These are phyloP conservation scores for Populus tremula DNA, from an alignment of 345 rosid species.

Conservation along the genomic window DNA sequence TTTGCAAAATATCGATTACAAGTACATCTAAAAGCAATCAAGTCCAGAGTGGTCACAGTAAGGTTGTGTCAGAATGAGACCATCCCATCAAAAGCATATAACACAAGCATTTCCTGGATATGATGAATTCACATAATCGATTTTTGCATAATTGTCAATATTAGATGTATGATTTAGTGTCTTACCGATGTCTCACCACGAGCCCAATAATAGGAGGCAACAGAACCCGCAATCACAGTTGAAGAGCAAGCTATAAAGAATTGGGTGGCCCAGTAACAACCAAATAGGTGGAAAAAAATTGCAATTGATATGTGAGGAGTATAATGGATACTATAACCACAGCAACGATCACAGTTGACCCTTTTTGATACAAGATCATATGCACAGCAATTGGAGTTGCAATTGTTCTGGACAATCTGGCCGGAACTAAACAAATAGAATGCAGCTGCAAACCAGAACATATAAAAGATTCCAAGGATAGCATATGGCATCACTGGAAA, in stretches of 20 bases:
- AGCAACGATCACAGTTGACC: slow-evolving; percentile 86
- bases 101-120: not conserved
- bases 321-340: slow-evolving; percentile 82
- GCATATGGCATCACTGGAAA: slow-evolving; percentile 77
- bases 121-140: not conserved
- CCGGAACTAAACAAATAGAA: slow-evolving; percentile 94
- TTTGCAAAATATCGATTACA: not conserved
- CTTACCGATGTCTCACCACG: slow-evolving; percentile 82
- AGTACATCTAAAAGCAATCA: not conserved
- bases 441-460: slow-evolving; percentile 93
- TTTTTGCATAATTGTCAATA: not conserved
- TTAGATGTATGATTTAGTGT: not conserved
- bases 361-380: slow-evolving; percentile 72
- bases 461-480: slow-evolving; percentile 79
- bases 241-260: slow-evolving; percentile 80
- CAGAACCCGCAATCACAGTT: slow-evolving; percentile 88
- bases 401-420: slow-evolving; percentile 67
- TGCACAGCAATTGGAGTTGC: slow-evolving; percentile 83
- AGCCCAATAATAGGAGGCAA: slow-evolving; percentile 97
- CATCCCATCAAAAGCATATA: not conserved
- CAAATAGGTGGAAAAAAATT: slow-evolving; percentile 87
- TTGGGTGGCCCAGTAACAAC: slow-evolving; percentile 97
- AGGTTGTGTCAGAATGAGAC: not conserved
- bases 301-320: slow-evolving; percentile 90
- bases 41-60: not conserved